Evolutionary conservation across 1,284 basidiomycete genomes (phyloP).

Genomic region (Irpex sp.): DNA sequence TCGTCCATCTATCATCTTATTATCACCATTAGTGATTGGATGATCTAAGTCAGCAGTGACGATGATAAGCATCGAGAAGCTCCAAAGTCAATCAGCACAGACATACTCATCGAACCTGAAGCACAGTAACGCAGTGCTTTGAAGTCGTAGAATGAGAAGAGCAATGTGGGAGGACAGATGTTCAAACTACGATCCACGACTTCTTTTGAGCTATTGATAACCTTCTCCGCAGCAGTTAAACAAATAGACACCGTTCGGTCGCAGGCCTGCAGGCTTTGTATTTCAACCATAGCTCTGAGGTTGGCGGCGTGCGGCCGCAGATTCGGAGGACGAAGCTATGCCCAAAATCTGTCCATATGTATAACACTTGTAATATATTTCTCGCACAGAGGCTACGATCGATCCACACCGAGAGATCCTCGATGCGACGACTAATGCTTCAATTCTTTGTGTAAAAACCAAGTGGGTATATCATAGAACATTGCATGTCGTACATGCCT

Average conservation of each 20-base stretch:
- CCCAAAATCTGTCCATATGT: too few relatives aligned
- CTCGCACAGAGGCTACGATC: too few relatives aligned
- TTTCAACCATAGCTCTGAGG: too few relatives aligned
- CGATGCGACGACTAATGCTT: neutral
- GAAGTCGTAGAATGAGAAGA: neutral
- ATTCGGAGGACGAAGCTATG: too few relatives aligned
- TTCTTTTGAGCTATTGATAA: neutral
- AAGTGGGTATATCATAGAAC: neutral
- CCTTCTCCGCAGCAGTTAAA: neutral
- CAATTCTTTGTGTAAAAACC: neutral
- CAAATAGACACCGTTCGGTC: neutral
- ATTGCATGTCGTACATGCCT: neutral
- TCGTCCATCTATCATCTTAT: too few relatives aligned
- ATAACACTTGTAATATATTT: too few relatives aligned
- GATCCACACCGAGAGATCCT: too few relatives aligned
- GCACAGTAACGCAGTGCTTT: neutral
- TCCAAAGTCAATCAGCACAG: neutral
- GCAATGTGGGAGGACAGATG: neutral
- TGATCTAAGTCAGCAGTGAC: too few relatives aligned
- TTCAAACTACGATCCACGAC: neutral
- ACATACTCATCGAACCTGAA: neutral
- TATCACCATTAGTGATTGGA: too few relatives aligned
- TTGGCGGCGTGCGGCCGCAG: too few relatives aligned
- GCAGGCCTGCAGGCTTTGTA: neutral
- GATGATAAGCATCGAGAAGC: too few relatives aligned